Percentiles rank a stretch among this genome's conserved stretches.
phyloP scores from a whole-genome alignment of 805 yeast species.

The Kodamaea fukazawae region DNA sequence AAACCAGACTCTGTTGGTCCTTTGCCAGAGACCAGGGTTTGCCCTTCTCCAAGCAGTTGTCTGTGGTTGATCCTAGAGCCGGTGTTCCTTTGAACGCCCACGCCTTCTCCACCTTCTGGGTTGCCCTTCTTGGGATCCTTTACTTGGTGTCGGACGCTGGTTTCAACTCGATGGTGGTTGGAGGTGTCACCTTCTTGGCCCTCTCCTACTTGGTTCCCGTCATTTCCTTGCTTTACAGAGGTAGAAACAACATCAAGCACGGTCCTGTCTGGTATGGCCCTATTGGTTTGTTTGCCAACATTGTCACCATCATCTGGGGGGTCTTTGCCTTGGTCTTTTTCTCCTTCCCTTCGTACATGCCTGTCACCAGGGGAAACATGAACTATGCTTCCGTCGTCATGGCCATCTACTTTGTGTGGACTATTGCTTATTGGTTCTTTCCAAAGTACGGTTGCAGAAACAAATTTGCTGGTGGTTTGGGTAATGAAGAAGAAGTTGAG shows the following conservation, averaged over 20 bases:
- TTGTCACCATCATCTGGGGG: conserved; percentile 33
- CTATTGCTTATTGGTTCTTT: conserved; percentile 42
- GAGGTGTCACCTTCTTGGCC: conserved; percentile 38
- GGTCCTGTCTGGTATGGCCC: conserved; percentile 44
- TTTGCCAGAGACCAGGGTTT: conserved; percentile 44
- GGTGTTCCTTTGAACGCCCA: conserved; percentile 43
- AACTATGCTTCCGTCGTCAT: conserved; percentile 28
- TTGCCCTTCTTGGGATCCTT: conserved; percentile 36
- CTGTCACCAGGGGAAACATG: conserved; percentile 27
- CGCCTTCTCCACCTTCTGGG: conserved; percentile 32
- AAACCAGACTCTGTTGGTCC: conserved; percentile 44
- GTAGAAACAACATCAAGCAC: conserved; percentile 37
- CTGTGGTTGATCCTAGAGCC: conserved; percentile 35
- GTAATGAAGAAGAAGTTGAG: conserved; percentile 39
- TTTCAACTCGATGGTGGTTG: conserved; percentile 38
- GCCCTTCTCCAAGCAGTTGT: conserved; percentile 39
- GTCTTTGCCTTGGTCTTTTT: conserved; percentile 37
- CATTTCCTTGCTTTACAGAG: conserved; percentile 32
- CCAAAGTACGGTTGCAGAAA: conserved; percentile 40
- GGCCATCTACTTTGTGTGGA: conserved; percentile 31
- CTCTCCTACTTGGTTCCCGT: conserved; percentile 38
- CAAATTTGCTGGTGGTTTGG: conserved; percentile 42
- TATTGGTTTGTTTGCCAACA: conserved; percentile 32
- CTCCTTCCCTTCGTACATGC: conserved; percentile 36
- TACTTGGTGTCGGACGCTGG: conserved; percentile 39